Conservation (phyloP, 257 asterid genomes). For the Jasminum sambac region DNA sequence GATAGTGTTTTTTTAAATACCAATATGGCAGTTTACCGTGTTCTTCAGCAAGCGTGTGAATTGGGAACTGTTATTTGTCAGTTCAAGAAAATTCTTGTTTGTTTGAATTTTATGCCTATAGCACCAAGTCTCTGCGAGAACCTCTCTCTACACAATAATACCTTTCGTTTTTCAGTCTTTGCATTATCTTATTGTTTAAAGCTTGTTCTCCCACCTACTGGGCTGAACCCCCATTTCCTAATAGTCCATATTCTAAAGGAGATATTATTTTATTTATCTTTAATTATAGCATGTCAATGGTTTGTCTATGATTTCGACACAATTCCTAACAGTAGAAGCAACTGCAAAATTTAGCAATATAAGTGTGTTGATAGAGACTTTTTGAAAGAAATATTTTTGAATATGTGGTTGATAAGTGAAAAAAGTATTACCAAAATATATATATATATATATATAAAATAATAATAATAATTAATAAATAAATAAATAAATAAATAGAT, state of each 20-base stretch:
- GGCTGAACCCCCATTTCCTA: neutral
- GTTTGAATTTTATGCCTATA: neutral
- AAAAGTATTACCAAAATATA: no score
- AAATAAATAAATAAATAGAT: no score
- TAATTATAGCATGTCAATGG: neutral
- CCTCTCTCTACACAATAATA: neutral
- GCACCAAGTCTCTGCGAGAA: neutral
- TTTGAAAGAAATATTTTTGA: no score
- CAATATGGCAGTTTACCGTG: no score
- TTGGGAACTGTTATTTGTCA: neutral
- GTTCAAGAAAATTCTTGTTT: neutral
- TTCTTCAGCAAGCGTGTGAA: neutral
- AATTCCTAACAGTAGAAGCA: neutral
- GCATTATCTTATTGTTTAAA: neutral
- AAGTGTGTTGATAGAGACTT: no score
- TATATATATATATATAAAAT: no score
- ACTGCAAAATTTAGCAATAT: neutral
- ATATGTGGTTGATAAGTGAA: no score
- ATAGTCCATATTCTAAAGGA: neutral
- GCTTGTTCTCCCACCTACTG: neutral
- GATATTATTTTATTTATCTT: no score
- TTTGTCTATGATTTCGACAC: neutral
- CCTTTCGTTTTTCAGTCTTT: neutral
- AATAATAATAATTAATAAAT: no score
- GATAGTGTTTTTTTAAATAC: no score